Evolutionary conservation across 1,139 yeast species (phyloP), one percentile per base, ranked within the genome.

Genomic region (Candida tropicalis): DNA sequence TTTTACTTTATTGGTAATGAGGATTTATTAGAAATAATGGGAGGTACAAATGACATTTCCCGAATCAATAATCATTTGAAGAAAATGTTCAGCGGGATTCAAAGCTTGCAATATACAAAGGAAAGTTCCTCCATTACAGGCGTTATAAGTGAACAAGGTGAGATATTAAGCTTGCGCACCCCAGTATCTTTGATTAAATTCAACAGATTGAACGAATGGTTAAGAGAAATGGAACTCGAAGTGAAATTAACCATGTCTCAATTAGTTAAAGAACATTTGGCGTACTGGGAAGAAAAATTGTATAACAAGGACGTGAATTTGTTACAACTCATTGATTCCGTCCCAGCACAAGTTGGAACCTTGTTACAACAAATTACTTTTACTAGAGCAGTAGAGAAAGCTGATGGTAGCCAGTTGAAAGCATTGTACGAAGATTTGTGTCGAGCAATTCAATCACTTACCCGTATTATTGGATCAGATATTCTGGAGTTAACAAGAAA

Each of bases 1-100:
- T 86, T 91, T 47, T 90, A 85, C 55, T 91, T 93, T 57, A 68
- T 93, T 31, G 97, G 98, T 5, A 93, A 93, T 57, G 97, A 90
- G 50, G 97, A 91, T 58, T 67, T 93, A 32, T 66, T 93, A 31
- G 96, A 89, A 50, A 77, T 93, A 33, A 77, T 93, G 43, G 97
- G 97, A 3, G 76, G 83, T 45, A 70, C 83, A 0, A 65, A 63
- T 7, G 79, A 84, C 52, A 60, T 79, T 4, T 47, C 50, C 0
- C 60, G 77, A 7, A 68, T 84, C 3, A 82, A 84, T 23, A 75
- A 72, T 47, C 95, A 87, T 56, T 63, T 89, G 43, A 71, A 70
- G 41, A 88, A 87, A 55, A 77, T 93, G 82, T 90, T 86, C 60
- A 63, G 81, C 3, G 95, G 95, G 1, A 69, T 89, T 8, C 55